Evolutionary conservation across 1,284 basidiomycete genomes (phyloP).

Genomic region (Grifola frondosa): DNA sequence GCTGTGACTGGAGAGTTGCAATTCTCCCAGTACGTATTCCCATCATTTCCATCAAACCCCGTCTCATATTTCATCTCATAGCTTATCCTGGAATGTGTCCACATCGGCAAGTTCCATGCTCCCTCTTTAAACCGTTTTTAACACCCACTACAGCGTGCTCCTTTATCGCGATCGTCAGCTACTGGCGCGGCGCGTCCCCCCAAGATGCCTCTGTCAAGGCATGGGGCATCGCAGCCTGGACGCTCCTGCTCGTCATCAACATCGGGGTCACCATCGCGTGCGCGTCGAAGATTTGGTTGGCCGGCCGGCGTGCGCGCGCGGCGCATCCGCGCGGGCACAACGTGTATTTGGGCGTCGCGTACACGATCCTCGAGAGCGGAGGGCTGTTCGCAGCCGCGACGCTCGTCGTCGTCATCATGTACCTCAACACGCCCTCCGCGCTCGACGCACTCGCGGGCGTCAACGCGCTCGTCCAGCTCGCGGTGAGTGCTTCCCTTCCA

Average conservation of each 20-base stretch:
- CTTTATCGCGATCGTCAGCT: conserved; percentile 1
- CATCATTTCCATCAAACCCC: too few species aligned
- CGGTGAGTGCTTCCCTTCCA: background rate
- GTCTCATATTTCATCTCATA: too few species aligned
- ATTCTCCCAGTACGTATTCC: conserved; percentile 5
- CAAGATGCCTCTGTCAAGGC: conserved; percentile 3
- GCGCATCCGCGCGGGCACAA: conserved; percentile 10
- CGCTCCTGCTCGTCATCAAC: conserved; percentile 9
- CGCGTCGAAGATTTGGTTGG: conserved; percentile 10
- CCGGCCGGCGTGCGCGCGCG: conserved; percentile 3
- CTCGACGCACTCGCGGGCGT: conserved; percentile 8
- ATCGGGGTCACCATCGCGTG: conserved; percentile 5
- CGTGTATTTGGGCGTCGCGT: conserved; percentile 8
- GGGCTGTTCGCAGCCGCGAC: conserved; percentile 11
- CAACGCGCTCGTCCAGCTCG: conserved; percentile 8
- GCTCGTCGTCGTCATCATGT: conserved; percentile 7
- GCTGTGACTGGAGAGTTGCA: conserved; percentile 2
- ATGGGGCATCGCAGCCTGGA: conserved; percentile 4
- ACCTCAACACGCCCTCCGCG: conserved; percentile 8
- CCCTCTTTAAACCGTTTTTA: background rate
- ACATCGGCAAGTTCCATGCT: conserved; percentile 1
- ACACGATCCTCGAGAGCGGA: conserved; percentile 10
- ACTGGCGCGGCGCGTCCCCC: conserved; percentile 1
- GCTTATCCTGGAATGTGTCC: conserved; percentile 3
- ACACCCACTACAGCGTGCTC: background rate